phyloP scores from a whole-genome alignment of 2,329 filamentous ascomycete genomes.

The Claviceps sp. region DNA sequence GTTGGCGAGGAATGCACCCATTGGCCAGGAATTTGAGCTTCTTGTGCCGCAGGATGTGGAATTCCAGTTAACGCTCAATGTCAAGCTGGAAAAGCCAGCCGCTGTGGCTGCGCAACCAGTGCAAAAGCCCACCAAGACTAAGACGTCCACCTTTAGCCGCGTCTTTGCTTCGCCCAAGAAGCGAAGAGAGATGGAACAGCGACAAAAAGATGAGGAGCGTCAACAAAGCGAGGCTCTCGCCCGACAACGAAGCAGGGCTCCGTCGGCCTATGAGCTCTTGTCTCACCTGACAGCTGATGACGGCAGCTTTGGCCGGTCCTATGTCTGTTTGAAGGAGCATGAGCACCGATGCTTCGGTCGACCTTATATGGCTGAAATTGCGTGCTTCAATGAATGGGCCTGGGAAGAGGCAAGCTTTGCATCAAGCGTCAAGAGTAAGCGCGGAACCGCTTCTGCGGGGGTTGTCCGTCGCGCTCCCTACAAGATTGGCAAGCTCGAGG shows the following conservation, averaged over 20 bases:
- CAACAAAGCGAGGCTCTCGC: constrained; percentile 51
- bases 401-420: constrained; percentile 66
- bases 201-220: constrained; percentile 65
- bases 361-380: constrained; percentile 75
- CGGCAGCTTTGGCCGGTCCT: constrained; percentile 87
- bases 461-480: constrained; percentile 83
- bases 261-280: constrained; percentile 73
- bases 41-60: constrained; percentile 97
- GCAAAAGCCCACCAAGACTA: constrained; percentile 49
- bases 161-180: constrained; percentile 94
- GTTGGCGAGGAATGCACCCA: constrained; percentile 78
- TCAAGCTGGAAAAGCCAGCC: constrained; percentile 76
- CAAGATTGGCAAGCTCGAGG: constrained; percentile 83
- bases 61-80: constrained; percentile 93
- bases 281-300: constrained; percentile 79
- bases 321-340: constrained; percentile 87
- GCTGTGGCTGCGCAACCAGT: constrained; percentile 41
- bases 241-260: constrained; percentile 47
- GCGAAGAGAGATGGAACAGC: constrained; percentile 83
- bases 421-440: constrained; percentile 92
- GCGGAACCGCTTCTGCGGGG: constrained; percentile 48
- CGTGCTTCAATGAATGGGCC: constrained; percentile 98
- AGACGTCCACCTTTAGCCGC: constrained; percentile 80
- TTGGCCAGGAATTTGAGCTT: constrained; percentile 95
- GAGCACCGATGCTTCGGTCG: constrained; percentile 80